Evolutionary conservation across 1,139 yeast species (phyloP).

Genomic region (Arxiozyma bovina): DNA sequence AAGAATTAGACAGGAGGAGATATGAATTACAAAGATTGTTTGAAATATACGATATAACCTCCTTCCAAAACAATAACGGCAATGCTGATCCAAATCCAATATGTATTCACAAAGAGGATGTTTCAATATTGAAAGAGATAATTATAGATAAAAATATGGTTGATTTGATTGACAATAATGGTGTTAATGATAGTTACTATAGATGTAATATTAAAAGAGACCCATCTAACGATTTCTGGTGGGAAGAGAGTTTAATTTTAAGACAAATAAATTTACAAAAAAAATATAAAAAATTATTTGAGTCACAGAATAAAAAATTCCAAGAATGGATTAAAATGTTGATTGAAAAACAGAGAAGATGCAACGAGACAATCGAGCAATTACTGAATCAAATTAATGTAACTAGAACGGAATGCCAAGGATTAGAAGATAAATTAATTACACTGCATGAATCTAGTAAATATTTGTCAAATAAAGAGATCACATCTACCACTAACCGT

Average conservation of each 20-base stretch:
- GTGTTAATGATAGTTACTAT: too few relatives aligned
- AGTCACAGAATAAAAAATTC: conserved; percentile 51
- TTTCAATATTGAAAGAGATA: background rate
- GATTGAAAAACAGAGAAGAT: conserved; percentile 44
- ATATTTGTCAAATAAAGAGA: background rate
- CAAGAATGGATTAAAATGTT: conserved; percentile 58
- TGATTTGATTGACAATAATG: background rate
- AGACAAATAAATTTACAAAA: conserved; percentile 40
- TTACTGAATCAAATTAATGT: conserved; percentile 21
- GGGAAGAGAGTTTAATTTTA: conserved; percentile 17
- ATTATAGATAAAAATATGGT: background rate
- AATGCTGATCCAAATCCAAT: background rate
- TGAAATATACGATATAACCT: background rate
- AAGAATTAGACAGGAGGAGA: background rate
- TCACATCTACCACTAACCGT: background rate
- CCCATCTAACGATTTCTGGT: background rate
- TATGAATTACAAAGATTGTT: background rate
- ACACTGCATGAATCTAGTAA: background rate
- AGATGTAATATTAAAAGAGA: too few relatives aligned
- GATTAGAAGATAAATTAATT: conserved; percentile 14
- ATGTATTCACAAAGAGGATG: background rate
- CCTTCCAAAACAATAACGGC: background rate
- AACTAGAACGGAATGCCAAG: conserved; percentile 32
- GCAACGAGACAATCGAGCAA: conserved; percentile 42
- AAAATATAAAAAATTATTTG: conserved; percentile 42